Conservation (phyloP, 441 rosid genomes). For the Raphanus hybrid region DNA sequence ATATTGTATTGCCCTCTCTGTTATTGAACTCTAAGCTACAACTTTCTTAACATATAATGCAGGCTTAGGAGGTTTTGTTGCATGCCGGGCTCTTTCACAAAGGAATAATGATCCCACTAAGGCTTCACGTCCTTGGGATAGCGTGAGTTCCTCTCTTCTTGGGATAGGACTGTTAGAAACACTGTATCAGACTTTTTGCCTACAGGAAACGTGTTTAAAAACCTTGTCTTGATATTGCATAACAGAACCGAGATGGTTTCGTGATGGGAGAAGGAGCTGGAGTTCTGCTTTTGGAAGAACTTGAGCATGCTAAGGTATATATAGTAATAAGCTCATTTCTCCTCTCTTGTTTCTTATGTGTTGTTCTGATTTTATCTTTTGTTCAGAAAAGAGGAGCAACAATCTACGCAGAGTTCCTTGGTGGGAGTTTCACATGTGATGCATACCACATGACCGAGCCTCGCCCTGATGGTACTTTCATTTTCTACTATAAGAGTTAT, state of each 20-base stretch:
- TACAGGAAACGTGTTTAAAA: not conserved
- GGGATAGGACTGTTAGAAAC: not conserved
- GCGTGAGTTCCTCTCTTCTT: not conserved
- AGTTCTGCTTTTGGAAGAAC: slow-evolving; percentile 90
- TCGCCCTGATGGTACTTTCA: slow-evolving; percentile 81
- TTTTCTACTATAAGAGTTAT: not conserved
- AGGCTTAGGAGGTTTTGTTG: slow-evolving; percentile 22
- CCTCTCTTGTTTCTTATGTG: not conserved
- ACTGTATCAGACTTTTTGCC: too few relatives aligned
- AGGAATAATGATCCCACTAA: slow-evolving; percentile 86
- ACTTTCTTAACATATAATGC: not conserved
- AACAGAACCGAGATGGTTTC: slow-evolving; percentile 93
- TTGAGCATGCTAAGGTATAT: slow-evolving; percentile 95
- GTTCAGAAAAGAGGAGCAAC: slow-evolving; percentile 88
- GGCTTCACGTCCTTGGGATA: slow-evolving; percentile 99
- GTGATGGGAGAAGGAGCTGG: slow-evolving; percentile 99
- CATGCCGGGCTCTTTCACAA: slow-evolving; percentile 91
- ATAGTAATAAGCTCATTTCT: not conserved
- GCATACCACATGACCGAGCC: slow-evolving; percentile 99
- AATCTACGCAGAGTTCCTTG: slow-evolving; percentile 92
- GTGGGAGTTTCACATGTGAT: slow-evolving; percentile 97
- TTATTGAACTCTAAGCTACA: not conserved
- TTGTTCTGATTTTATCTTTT: slow-evolving; percentile 12
- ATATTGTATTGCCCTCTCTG: too few relatives aligned
- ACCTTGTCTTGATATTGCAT: slow-evolving; percentile 8